These are phyloP conservation scores for Yamadazyma spencermartinsiae DNA, from an alignment of 1,139 yeast genomes.

Conservation along the genomic window DNA sequence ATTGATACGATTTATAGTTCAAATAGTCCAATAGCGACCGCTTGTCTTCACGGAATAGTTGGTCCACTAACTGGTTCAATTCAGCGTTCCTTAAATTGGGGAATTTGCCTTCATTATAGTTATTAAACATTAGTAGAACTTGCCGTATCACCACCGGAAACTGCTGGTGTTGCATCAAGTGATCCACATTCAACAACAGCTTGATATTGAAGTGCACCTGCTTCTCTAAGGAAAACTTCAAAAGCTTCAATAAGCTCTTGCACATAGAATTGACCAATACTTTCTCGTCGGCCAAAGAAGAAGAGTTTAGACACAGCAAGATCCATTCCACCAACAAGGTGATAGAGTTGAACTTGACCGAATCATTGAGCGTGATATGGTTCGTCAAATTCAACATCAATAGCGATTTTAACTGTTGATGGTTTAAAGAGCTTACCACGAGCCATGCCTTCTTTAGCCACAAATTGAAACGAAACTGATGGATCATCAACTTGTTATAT, in stretches of 20 bases:
- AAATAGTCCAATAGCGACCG: constrained; percentile 8
- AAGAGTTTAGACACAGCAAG: constrained; percentile 18
- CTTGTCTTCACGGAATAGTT: not conserved
- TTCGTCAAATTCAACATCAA: constrained; percentile 32
- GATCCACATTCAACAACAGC: constrained; percentile 11
- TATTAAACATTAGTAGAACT: constrained; percentile 5
- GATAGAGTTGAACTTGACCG: constrained; percentile 29
- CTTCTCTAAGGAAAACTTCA: constrained; percentile 21
- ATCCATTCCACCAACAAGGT: constrained; percentile 34
- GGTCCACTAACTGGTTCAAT: constrained; percentile 3
- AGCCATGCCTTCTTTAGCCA: constrained; percentile 38
- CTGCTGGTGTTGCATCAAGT: constrained; percentile 5
- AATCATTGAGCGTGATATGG: constrained; percentile 27
- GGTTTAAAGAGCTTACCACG: constrained; percentile 17
- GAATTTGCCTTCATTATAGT: not conserved
- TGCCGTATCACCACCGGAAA: constrained; percentile 7
- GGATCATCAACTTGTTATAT: constrained; percentile 29
- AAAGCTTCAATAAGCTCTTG: constrained; percentile 25
- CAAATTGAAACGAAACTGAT: constrained; percentile 31
- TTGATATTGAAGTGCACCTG: constrained; percentile 10
- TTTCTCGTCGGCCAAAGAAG: constrained; percentile 3
- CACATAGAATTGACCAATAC: constrained; percentile 22
- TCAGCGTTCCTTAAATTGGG: constrained; percentile 5
- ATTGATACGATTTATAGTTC: constrained; percentile 1
- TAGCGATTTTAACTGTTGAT: constrained; percentile 32